Conservation (phyloP, 257 asterid species). For the Prunella vulgaris region DNA sequence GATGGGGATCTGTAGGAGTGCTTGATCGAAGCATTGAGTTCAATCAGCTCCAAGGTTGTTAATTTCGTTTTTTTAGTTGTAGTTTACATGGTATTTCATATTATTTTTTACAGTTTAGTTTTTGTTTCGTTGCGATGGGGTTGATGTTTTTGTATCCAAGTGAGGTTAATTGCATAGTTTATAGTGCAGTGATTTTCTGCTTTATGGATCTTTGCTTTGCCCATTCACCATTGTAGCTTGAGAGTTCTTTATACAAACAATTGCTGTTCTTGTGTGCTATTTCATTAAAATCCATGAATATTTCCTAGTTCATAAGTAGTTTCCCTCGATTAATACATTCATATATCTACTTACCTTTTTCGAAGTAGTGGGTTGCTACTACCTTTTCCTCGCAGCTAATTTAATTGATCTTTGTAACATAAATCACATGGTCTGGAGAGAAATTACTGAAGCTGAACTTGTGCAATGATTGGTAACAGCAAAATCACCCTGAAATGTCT, state of each 20-base stretch:
- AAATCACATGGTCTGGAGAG: neutral
- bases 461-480: neutral
- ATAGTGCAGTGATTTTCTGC: neutral
- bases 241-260: neutral
- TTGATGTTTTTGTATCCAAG: neutral
- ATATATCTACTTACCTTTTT: neutral
- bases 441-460: neutral
- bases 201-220: neutral
- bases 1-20: slow-evolving; percentile 86
- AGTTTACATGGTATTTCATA: neutral
- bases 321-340: neutral
- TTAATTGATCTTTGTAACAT: neutral
- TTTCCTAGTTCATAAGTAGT: neutral
- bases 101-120: neutral
- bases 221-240: neutral
- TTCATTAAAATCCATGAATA: neutral
- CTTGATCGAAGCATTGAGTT: slow-evolving; percentile 83
- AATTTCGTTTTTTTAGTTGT: neutral
- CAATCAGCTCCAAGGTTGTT: slow-evolving; percentile 67
- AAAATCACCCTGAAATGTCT: neutral
- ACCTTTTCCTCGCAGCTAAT: neutral
- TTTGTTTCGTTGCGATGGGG: neutral
- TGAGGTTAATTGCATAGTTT: neutral
- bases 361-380: too few relatives aligned
- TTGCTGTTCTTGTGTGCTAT: neutral